Evolutionary conservation across 2,329 filamentous ascomycete genomes (phyloP), one percentile per base, ranked within the genome.

Genomic region (Rasamsonia emersonii): DNA sequence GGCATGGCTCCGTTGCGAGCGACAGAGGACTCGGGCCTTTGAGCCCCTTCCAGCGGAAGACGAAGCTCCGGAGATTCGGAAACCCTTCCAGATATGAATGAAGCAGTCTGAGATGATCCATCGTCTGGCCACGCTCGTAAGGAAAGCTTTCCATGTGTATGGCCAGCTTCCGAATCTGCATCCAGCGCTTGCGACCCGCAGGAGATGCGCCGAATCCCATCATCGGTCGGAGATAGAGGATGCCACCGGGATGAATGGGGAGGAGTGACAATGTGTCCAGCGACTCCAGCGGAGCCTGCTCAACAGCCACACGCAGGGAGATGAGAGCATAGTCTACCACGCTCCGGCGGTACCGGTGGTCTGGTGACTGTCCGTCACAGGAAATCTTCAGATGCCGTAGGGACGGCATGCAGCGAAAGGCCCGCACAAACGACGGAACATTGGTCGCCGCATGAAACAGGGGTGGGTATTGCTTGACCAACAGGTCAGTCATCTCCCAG

Each of bases 381-480:
- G 75, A 77, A 51, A 93, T 72, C 29, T 74, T 80, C 37, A 94
- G 67, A 53, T 89, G 82, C 27, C 74, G 68, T 47, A 94, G 65
- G 46, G 79, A 81, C 36, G 74, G 64, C 48, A 93, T 57, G 40
- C 77, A 65, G 20, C 71, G 72, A 51, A 93, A 68, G 29, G 82
- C 82, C 41, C 77, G 71, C 46, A 89, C 78, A 62, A 94, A 93
- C 23, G 83, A 82, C 4, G 82, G 75, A 5, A 93, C 80, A 51
- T 94, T 91, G 39, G 84, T 89, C 5, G 86, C 83, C 5, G 86
- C 83, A 51, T 94, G 86, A 61, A 93, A 93, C 3, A 93, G 64
- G 4, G 86, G 84, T 32, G 85, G 84, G 50, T 93, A 93, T 60
- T 93, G 86, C 52, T 85, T 77, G 9, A 85, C 83, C 39, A 93